phyloP scores from a whole-genome alignment of 2,329 filamentous ascomycete species.

The Sodiomyces alkalinus region DNA sequence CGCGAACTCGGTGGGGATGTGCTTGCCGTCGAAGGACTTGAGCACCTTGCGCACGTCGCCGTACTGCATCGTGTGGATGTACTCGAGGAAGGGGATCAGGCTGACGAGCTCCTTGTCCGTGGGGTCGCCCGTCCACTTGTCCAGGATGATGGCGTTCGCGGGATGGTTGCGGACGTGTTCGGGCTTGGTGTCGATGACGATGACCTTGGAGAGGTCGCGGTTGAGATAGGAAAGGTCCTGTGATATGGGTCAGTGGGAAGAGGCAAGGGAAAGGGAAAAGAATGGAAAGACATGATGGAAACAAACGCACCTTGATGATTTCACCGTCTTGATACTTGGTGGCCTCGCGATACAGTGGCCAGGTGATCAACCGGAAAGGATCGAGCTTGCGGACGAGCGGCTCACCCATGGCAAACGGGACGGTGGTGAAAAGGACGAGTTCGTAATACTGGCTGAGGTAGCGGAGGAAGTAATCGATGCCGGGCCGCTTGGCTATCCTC shows the following conservation, averaged over 20 bases:
- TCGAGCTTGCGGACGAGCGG: slow-evolving; percentile 87
- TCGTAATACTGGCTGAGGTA: slow-evolving; percentile 98
- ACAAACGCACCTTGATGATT: slow-evolving; percentile 72
- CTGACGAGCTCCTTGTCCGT: slow-evolving; percentile 76
- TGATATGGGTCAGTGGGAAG: slow-evolving; percentile 7
- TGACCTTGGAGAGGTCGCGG: slow-evolving; percentile 85
- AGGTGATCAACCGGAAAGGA: slow-evolving; percentile 87
- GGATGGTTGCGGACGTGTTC: slow-evolving; percentile 77
- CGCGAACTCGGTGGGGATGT: slow-evolving; percentile 84
- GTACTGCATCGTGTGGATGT: slow-evolving; percentile 86
- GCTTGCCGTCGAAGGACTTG: slow-evolving; percentile 75
- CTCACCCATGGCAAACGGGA: slow-evolving; percentile 72
- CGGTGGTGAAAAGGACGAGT: slow-evolving; percentile 84
- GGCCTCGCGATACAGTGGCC: slow-evolving; percentile 90
- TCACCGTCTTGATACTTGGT: slow-evolving; percentile 93
- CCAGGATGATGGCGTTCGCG: slow-evolving; percentile 87
- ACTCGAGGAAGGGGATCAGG: slow-evolving; percentile 93
- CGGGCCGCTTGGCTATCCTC: slow-evolving; percentile 87
- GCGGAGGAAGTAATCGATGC: slow-evolving; percentile 90
- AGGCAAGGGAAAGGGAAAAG: too few species aligned
- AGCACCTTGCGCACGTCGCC: slow-evolving; percentile 74
- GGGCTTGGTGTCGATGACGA: slow-evolving; percentile 80
- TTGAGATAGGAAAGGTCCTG: slow-evolving; percentile 97
- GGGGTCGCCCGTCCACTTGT: slow-evolving; percentile 75
- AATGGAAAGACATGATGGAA: not conserved